Evolutionary conservation across 441 rosid species (phyloP).

Genomic region (Erodium moschatum): DNA sequence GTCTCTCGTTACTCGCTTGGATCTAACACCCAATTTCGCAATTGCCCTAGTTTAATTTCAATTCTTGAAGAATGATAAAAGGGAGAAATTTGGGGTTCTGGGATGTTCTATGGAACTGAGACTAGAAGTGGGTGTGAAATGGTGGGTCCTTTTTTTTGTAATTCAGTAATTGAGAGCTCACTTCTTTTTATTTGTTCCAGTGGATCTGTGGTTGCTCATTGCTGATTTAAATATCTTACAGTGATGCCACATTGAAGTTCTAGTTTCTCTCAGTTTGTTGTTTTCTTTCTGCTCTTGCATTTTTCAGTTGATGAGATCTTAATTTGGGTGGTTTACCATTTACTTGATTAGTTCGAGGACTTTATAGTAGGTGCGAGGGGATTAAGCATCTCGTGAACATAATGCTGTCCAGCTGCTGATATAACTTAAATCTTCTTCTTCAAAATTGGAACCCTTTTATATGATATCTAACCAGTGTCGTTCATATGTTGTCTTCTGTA

Average conservation of each 20-base stretch:
- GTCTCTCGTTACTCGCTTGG: no score
- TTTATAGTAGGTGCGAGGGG: not conserved
- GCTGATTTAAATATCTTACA: no score
- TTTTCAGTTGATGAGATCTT: not conserved
- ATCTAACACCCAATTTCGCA: not conserved
- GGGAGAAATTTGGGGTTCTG: no score
- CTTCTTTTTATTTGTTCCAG: not conserved
- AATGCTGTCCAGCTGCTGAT: not conserved
- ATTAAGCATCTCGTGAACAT: not conserved
- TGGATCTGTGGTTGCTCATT: not conserved
- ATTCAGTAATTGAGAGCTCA: not conserved
- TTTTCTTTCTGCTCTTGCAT: not conserved
- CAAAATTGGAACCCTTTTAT: not conserved
- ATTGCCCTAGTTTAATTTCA: not conserved
- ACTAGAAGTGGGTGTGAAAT: not conserved
- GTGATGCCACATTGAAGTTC: no score
- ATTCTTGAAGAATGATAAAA: no score
- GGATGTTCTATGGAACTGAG: not conserved
- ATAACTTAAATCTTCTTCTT: not conserved
- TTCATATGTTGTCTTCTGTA: conserved; percentile 24
- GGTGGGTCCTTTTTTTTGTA: not conserved
- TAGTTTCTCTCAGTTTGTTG: no score
- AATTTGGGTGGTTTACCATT: not conserved
- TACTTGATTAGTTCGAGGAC: not conserved
- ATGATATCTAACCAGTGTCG: not conserved